Evolutionary conservation across 2,329 filamentous ascomycete species (phyloP).

Genomic region (Clarireedia homoeocarpa): DNA sequence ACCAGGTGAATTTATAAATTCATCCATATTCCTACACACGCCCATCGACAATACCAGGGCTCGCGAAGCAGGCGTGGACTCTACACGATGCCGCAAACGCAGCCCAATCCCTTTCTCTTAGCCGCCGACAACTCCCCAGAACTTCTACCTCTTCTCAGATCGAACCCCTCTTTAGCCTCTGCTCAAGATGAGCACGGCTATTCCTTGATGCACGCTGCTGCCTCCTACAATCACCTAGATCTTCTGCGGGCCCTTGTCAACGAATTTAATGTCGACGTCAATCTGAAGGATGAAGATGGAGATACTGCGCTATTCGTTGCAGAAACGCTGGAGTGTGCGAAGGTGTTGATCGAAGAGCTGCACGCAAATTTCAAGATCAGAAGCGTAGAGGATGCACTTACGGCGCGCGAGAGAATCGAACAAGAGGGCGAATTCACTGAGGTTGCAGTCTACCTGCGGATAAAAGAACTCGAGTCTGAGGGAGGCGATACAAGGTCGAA

Average conservation of each 20-base stretch:
- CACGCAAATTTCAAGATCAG: slow-evolving; percentile 56
- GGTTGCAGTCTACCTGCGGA: slow-evolving; percentile 62
- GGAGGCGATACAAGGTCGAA: background rate
- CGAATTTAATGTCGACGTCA: slow-evolving; percentile 70
- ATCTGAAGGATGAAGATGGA: slow-evolving; percentile 81
- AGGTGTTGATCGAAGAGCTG: slow-evolving; percentile 74
- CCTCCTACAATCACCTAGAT: slow-evolving; percentile 81
- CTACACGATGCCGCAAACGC: slow-evolving; percentile 11
- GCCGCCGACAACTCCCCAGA: slow-evolving; percentile 74
- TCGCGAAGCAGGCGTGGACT: background rate
- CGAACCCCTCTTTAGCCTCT: slow-evolving; percentile 68
- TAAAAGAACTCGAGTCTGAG: slow-evolving; percentile 26
- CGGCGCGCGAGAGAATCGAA: slow-evolving; percentile 72
- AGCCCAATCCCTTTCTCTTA: slow-evolving; percentile 59
- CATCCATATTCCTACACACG: too few species aligned
- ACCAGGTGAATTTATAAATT: too few species aligned
- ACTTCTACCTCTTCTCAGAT: slow-evolving; percentile 66
- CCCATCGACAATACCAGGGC: too few species aligned
- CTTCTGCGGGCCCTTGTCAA: slow-evolving; percentile 68
- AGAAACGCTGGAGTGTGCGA: slow-evolving; percentile 72
- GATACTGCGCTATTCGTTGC: slow-evolving; percentile 95
- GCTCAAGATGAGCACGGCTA: slow-evolving; percentile 88
- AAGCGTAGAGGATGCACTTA: slow-evolving; percentile 64
- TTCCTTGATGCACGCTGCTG: slow-evolving; percentile 85
- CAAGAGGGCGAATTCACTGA: slow-evolving; percentile 70